Evolutionary conservation across 2,329 filamentous ascomycete species (phyloP).

Genomic region (Emmonsiellopsis sp.): DNA sequence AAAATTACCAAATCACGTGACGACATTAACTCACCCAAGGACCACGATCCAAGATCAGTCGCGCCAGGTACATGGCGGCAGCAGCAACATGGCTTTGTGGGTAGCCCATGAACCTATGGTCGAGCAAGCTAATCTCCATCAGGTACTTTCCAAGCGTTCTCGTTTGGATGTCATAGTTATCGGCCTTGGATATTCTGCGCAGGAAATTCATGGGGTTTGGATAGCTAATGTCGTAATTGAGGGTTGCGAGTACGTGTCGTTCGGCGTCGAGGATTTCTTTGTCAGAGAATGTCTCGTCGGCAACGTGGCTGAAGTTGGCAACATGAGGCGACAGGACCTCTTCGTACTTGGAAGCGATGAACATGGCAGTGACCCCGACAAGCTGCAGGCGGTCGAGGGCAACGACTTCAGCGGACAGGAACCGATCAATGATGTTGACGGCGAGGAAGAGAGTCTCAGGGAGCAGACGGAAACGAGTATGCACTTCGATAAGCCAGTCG

Average conservation of each 20-base stretch:
- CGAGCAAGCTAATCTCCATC: slow-evolving; percentile 90
- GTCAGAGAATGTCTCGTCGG: slow-evolving; percentile 92
- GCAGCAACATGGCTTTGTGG: slow-evolving; percentile 85
- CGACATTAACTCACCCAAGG: slow-evolving; percentile 63
- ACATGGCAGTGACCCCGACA: slow-evolving; percentile 92
- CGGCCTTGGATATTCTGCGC: slow-evolving; percentile 94
- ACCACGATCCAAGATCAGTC: slow-evolving; percentile 80
- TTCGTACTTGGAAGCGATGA: slow-evolving; percentile 95
- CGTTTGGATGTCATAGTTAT: slow-evolving; percentile 98
- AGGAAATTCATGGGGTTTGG: slow-evolving; percentile 99
- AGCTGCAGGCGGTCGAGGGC: slow-evolving; percentile 95
- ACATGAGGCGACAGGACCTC: slow-evolving; percentile 96
- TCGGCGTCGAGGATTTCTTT: slow-evolving; percentile 95
- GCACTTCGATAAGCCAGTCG: slow-evolving; percentile 97
- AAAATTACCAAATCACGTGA: background rate
- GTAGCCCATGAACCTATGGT: slow-evolving; percentile 86
- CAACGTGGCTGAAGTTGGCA: slow-evolving; percentile 91
- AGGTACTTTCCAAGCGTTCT: slow-evolving; percentile 96
- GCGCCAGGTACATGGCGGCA: slow-evolving; percentile 87
- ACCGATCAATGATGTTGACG: slow-evolving; percentile 96
- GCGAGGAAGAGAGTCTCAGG: slow-evolving; percentile 92
- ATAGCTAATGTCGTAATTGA: slow-evolving; percentile 96
- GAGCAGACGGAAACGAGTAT: slow-evolving; percentile 79
- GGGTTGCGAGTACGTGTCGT: slow-evolving; percentile 78
- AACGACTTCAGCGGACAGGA: slow-evolving; percentile 87